Conservation (phyloP, 495 filamentous ascomycete genomes). For the Rhypophila decipiens region DNA sequence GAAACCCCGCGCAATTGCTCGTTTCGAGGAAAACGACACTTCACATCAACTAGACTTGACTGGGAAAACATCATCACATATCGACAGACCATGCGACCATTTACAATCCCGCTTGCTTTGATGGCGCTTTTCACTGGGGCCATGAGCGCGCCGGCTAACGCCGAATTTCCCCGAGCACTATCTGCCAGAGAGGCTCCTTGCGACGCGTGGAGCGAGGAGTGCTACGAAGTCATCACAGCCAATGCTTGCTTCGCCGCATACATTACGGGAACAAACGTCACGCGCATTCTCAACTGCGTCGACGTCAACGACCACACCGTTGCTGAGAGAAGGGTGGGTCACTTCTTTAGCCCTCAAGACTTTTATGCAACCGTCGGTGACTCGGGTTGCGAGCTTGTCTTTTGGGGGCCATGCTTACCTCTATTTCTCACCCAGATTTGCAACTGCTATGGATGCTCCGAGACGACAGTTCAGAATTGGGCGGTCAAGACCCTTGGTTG, state of each 20-base stretch:
- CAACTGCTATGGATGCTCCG: neutral
- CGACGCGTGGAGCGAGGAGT: conserved; percentile 1
- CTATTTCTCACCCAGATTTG: neutral
- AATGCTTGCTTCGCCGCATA: conserved; percentile 4
- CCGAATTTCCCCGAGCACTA: neutral
- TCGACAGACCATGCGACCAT: neutral
- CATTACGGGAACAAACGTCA: neutral
- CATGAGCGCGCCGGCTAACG: neutral
- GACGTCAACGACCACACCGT: neutral
- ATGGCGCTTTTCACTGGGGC: neutral
- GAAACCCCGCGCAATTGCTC: neutral
- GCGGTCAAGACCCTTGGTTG: neutral
- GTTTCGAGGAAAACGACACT: neutral
- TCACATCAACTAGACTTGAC: neutral
- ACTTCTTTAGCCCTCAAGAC: no score
- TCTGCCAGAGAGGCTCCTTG: neutral
- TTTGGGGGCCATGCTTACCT: neutral
- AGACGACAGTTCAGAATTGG: neutral
- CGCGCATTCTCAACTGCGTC: neutral
- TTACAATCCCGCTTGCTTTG: neutral
- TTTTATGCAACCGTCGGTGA: neutral
- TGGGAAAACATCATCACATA: neutral
- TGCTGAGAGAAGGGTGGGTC: conserved; percentile 1
- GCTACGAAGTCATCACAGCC: neutral
- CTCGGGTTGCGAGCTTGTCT: neutral